Percentiles rank a stretch among this genome's conserved stretches.
phyloP scores from a whole-genome alignment of 139 green algal species.

The Zygnema circumcarinatum region DNA sequence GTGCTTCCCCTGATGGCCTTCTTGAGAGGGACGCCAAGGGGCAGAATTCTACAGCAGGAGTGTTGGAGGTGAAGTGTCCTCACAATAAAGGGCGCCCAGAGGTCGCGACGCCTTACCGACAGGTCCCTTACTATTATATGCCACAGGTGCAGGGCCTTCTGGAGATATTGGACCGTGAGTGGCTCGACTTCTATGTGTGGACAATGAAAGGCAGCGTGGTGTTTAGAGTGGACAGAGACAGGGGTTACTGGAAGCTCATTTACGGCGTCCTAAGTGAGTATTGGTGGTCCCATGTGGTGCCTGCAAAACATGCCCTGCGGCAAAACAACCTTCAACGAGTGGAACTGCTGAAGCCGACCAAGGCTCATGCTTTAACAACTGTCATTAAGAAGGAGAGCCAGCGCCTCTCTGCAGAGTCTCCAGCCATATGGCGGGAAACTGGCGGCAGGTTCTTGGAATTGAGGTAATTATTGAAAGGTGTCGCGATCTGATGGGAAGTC shows the following conservation, averaged over 20 bases:
- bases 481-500: no score
- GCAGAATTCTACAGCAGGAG: background rate
- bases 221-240: slow-evolving; percentile 74
- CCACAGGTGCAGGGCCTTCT: slow-evolving; percentile 58
- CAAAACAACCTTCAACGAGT: slow-evolving; percentile 5
- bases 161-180: slow-evolving; percentile 60
- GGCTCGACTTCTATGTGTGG: slow-evolving; percentile 62
- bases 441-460: background rate
- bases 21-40: slow-evolving; percentile 11
- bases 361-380: slow-evolving; percentile 13
- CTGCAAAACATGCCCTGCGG: slow-evolving; percentile 38
- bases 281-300: slow-evolving; percentile 69
- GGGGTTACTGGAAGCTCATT: slow-evolving; percentile 72
- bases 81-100: slow-evolving; percentile 2
- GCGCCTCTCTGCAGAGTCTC: slow-evolving; percentile 16
- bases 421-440: background rate
- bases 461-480: no score
- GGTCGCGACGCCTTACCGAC: slow-evolving; percentile 18
- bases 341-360: slow-evolving; percentile 6
- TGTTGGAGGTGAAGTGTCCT: slow-evolving; percentile 63
- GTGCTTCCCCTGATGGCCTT: slow-evolving; percentile 56
- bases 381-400: slow-evolving; percentile 22
- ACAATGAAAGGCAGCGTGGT: slow-evolving; percentile 64
- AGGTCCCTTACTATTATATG: slow-evolving; percentile 57
- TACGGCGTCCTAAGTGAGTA: slow-evolving; percentile 76